Conservation (phyloP, 306 rosid genomes). For the Medicago lupulina region DNA sequence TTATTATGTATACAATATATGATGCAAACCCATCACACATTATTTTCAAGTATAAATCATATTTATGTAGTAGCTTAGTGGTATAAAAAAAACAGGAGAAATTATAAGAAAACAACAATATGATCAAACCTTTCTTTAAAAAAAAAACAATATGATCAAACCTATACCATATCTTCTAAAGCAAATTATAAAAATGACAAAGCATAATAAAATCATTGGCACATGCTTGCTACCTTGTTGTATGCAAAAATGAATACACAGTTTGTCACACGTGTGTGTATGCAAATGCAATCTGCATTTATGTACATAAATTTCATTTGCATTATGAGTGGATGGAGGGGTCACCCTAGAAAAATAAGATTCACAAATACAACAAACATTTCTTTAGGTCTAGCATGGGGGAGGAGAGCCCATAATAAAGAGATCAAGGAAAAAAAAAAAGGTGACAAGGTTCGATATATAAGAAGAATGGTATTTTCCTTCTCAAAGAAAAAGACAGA, state of each 20-base stretch:
- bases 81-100: not conserved
- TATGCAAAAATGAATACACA: conserved; percentile 32
- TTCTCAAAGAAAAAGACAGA: conserved; percentile 49
- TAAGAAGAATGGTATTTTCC: conserved; percentile 45
- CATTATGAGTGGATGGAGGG: conserved; percentile 65
- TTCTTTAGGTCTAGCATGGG: conserved; percentile 62
- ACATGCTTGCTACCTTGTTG: conserved; percentile 38
- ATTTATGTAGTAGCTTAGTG: not conserved
- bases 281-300: conserved; percentile 14
- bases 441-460: conserved; percentile 54
- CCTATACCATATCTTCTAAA: conserved; percentile 28
- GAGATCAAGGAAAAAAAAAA: conserved; percentile 16
- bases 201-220: conserved; percentile 17
- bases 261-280: too few relatives aligned
- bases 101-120: not conserved
- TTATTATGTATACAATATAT: not conserved
- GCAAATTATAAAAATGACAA: conserved; percentile 24
- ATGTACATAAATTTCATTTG: conserved; percentile 28
- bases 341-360: conserved; percentile 65
- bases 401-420: conserved; percentile 71
- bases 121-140: conserved; percentile 15
- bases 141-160: too few relatives aligned
- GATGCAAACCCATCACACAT: not conserved
- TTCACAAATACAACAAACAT: conserved; percentile 58
- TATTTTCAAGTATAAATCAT: not conserved